Evolutionary conservation across 495 filamentous ascomycete species (phyloP).

Genomic region (Mytilinidion resinicola): DNA sequence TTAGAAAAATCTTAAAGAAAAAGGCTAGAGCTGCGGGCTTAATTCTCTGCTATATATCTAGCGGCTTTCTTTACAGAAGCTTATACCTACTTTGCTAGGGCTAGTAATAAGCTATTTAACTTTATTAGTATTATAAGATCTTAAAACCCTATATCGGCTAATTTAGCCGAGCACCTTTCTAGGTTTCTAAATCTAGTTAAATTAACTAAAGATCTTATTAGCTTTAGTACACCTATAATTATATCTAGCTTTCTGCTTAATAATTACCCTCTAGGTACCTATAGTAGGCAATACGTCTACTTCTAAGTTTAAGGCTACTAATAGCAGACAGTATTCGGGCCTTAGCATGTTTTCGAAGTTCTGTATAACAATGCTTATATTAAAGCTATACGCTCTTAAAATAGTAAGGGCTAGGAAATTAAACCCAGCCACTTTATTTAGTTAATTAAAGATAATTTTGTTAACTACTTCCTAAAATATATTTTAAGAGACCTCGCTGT

Average conservation of each 20-base stretch:
- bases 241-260: not conserved
- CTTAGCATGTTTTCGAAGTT: not conserved
- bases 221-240: not conserved
- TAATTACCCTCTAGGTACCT: constrained; percentile 1
- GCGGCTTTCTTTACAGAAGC: not conserved
- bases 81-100: not conserved
- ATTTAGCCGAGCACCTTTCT: not conserved
- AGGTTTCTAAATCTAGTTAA: not conserved
- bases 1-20: not conserved
- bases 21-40: not conserved
- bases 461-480: not conserved
- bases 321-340: not conserved
- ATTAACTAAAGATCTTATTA: not conserved
- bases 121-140: not conserved
- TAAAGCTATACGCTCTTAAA: not conserved
- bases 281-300: not conserved
- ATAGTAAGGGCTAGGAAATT: not conserved
- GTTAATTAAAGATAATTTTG: constrained; percentile 1
- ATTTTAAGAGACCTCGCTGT: not conserved
- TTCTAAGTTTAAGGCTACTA: not conserved
- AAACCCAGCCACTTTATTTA: not conserved
- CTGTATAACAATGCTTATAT: not conserved
- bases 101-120: not conserved
- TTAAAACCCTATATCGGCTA: not conserved
- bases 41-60: not conserved